A percentile compares a stretch with the other conserved stretches of the same genome.
Evolutionary conservation across 495 filamentous ascomycete genomes (phyloP).

Genomic region (Friedmanniomyces simplex): DNA sequence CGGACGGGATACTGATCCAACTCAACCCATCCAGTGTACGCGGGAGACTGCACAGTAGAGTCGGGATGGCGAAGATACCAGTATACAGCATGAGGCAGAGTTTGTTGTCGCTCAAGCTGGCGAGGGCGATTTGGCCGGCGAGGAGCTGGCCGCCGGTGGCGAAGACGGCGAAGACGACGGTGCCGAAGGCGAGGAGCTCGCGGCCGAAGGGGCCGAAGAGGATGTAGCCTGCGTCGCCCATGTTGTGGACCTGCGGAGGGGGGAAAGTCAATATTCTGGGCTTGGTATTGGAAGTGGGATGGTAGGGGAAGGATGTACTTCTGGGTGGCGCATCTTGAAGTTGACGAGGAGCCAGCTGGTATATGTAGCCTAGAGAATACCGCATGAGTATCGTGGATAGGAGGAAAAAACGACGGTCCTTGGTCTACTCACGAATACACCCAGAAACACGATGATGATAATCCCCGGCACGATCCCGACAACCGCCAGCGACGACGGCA

Average conservation of each 20-base stretch:
- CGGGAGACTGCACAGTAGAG: slow-evolving; percentile 27
- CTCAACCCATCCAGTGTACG: slow-evolving; percentile 24
- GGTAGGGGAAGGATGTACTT: background rate
- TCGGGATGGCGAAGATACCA: slow-evolving; percentile 36
- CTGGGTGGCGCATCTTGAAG: slow-evolving; percentile 31
- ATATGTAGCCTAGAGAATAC: slow-evolving; percentile 28
- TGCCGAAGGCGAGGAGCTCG: slow-evolving; percentile 28
- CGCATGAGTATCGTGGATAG: background rate
- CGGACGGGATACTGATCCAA: slow-evolving; percentile 25
- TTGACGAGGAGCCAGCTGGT: slow-evolving; percentile 34
- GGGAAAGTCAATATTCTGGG: no score
- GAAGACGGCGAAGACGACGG: slow-evolving; percentile 35
- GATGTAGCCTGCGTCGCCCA: slow-evolving; percentile 30
- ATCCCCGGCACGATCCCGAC: slow-evolving; percentile 48
- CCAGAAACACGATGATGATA: slow-evolving; percentile 30
- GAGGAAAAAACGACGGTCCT: background rate
- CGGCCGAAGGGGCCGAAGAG: slow-evolving; percentile 28
- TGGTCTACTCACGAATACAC: background rate
- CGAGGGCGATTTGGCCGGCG: slow-evolving; percentile 34
- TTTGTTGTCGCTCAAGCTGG: slow-evolving; percentile 29
- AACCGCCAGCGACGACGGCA: slow-evolving; percentile 44
- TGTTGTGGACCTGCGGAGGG: slow-evolving; percentile 35
- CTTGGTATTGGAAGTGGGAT: background rate
- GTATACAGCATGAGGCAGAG: slow-evolving; percentile 37
- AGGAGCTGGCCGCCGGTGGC: slow-evolving; percentile 35